phyloP scores from a whole-genome alignment of 2,329 filamentous ascomycete species.

The Phyllosticta citriasiana region DNA sequence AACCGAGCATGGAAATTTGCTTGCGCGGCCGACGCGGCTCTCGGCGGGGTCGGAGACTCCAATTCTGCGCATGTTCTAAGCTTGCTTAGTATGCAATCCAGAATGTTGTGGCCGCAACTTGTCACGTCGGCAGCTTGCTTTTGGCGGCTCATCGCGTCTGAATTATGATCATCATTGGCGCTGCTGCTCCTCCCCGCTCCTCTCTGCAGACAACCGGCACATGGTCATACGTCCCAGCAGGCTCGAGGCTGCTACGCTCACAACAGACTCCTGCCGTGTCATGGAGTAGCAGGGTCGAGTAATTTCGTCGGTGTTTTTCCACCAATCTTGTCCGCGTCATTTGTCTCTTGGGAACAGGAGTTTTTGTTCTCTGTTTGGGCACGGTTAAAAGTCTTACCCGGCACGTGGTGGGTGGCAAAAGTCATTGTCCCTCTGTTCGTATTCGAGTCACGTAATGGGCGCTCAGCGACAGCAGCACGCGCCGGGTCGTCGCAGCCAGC shows the following conservation, averaged over 20 bases:
- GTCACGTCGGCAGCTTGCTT: background rate
- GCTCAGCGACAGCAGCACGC: background rate
- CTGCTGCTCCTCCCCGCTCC: background rate
- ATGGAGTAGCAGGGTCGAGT: background rate
- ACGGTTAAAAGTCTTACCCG: background rate
- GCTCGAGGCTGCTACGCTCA: background rate
- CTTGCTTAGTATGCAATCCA: background rate
- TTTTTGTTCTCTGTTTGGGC: background rate
- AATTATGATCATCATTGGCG: background rate
- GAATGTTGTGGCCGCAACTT: background rate
- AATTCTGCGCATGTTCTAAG: background rate
- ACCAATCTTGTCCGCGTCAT: background rate
- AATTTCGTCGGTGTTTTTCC: background rate
- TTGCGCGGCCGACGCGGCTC: background rate
- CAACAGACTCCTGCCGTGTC: background rate
- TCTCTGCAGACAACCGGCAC: background rate
- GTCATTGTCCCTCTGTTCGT: background rate
- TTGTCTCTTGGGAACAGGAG: background rate
- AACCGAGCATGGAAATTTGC: background rate
- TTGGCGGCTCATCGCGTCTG: background rate
- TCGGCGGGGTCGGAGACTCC: background rate
- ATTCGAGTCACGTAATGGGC: background rate
- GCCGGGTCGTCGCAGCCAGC: background rate
- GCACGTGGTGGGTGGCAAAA: background rate
- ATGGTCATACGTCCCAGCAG: background rate